Base-by-base conservation (phyloP, 768 basidiomycete species). In the Amanita jacksonii region DNA sequence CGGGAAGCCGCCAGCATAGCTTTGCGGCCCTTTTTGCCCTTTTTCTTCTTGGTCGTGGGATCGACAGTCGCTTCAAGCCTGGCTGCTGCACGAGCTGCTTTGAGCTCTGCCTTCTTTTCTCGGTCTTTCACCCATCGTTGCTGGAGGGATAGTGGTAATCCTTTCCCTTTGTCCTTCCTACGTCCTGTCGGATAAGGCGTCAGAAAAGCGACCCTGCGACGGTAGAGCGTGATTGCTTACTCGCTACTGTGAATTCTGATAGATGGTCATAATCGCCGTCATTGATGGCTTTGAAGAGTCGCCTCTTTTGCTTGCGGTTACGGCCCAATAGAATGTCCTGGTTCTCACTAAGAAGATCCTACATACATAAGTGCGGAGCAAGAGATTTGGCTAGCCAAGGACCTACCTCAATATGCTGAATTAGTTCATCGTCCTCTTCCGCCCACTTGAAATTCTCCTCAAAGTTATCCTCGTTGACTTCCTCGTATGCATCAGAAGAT, bases 91-190 rank as follows among this genome's bases (percentile, higher is more conserved):
- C 89, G 79, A 12, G 72, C 67, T 2, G 66, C 71, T 57, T 89
- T 94, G 54, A 66, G 59, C 45, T 80, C 78, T 0, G 88, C 88
- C 57, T 96, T 98, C 65, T 80, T 84, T 41, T 68, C 63, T 1
- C 90, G 86, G 56, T 97, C 93, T 37, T 73, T 73, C 35, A 77
- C 74, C 90, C 90, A 96, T 47, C 78, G 80, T 0, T 63, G 73
- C 41, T 67, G 70, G 6, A 96, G 68, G 5, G 79, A 71, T 1
- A 64, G 53, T 0, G 85, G 76, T 8, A 85, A 52, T 36, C 66
- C 62, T 48, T 67, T 72, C 45, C 67, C 57, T 51, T 70, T 73
- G 53, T 80, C 77, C 53, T 75, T 79, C 23, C 63, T 62, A 47
- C 68, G 72, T 56, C 54, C 65, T 67, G 49, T 13, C 32, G 40